Base-by-base conservation (phyloP, 441 rosid species). In the Viola pubescens region DNA sequence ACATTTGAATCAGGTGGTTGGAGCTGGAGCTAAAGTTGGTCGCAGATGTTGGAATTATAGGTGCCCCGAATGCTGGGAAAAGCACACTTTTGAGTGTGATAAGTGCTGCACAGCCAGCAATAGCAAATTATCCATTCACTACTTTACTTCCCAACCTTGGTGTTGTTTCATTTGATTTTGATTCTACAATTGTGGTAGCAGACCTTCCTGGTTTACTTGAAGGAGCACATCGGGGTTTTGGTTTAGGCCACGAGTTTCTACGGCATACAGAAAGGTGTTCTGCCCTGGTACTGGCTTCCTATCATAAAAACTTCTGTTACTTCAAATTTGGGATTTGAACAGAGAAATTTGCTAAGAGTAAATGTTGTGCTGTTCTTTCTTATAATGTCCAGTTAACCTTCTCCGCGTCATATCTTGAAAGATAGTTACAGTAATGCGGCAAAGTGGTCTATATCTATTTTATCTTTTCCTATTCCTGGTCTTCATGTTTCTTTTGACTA, bases 131-230 rank as follows among this genome's bases (percentile, higher is more conserved):
- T 70, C 96, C 98, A 13, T 91, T 87, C 67, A 91, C 98, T 58
- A 91, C 96, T 39, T 78, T 91, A 63, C 96, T 91, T 67, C 95
- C 98, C 59, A 91, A 91, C 77, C 85, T 87, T 11, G 98, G 94
- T 43, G 88, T 91, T 54, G 94, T 91, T 74, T 88, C 96, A 7
- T 85, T 91, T 67, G 88, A 87, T 73, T 89, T 83, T 59, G 89
- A 89, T 66, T 75, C 95, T 60, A 87, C 98, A 46, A 68, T 91
- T 82, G 97, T 89, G 53, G 98, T 89, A 9, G 97, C 98, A 12
- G 98, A 91, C 81, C 82, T 91, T 46, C 98, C 98, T 55, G 97
- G 97, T 76, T 81, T 91, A 66, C 95, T 89, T 58, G 97, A 87
- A 85, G 97, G 98, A 74, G 98, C 98, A 37, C 96, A 85, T 74